These are phyloP conservation scores for Phallus indusiatus DNA, from an alignment of 768 basidiomycete species.

Conservation along the genomic window DNA sequence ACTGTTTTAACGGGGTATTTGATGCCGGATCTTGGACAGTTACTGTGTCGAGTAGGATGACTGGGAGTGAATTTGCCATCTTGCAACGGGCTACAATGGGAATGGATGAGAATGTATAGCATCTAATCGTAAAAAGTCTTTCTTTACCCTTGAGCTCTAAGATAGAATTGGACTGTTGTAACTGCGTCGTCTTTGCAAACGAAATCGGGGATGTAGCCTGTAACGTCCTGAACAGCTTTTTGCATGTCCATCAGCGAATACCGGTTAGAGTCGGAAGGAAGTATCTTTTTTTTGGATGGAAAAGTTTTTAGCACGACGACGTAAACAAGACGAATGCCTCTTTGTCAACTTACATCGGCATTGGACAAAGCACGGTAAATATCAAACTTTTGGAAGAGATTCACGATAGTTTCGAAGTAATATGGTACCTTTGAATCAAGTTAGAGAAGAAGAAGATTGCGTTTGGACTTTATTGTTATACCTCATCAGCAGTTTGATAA, in stretches of 20 bases:
- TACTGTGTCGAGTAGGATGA: neutral
- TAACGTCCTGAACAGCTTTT: conserved; percentile 2
- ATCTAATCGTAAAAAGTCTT: neutral
- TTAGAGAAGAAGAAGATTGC: too few relatives aligned
- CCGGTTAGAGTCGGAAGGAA: conserved; percentile 5
- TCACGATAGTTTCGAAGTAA: neutral
- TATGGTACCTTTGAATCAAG: neutral
- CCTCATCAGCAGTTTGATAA: conserved; percentile 4
- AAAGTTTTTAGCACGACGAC: neutral
- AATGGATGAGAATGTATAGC: neutral
- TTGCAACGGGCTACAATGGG: conserved; percentile 3
- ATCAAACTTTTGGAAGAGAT: neutral
- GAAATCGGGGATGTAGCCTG: conserved; percentile 7
- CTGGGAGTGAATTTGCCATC: neutral
- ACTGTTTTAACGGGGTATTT: neutral
- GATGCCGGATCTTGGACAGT: neutral
- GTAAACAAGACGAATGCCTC: neutral
- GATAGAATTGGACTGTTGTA: conserved; percentile 8
- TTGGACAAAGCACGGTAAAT: neutral
- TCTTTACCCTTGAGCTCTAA: conserved; percentile 5
- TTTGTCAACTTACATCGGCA: neutral
- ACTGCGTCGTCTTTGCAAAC: neutral
- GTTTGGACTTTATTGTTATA: neutral
- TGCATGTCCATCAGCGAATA: conserved; percentile 5
- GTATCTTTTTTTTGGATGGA: neutral